phyloP scores from a whole-genome alignment of 2,329 filamentous ascomycete species.

The Drechslera avenae region DNA sequence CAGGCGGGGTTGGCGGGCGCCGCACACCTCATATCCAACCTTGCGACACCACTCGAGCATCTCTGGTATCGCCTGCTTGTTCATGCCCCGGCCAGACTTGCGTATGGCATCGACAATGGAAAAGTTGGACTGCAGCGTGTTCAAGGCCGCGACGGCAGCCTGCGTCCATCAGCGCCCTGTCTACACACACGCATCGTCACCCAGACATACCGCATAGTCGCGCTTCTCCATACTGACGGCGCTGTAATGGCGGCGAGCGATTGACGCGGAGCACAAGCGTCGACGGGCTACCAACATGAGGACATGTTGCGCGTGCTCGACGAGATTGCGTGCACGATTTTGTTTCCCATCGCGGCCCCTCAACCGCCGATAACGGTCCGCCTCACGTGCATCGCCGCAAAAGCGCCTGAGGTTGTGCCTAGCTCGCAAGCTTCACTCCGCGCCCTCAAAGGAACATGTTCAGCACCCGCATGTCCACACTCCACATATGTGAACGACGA shows the following conservation, averaged over 20 bases:
- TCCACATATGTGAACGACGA: background rate
- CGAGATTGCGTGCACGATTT: slow-evolving; percentile 14
- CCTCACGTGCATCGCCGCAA: background rate
- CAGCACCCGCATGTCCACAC: background rate
- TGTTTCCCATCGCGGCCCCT: slow-evolving; percentile 17
- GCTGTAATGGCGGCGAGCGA: slow-evolving; percentile 24
- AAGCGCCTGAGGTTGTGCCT: no score
- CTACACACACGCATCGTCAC: background rate
- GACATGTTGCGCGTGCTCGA: slow-evolving; percentile 28
- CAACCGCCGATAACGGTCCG: slow-evolving; percentile 34
- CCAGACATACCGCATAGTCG: slow-evolving; percentile 42
- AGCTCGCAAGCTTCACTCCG: background rate
- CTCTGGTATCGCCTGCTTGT: slow-evolving; percentile 77
- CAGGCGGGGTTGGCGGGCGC: slow-evolving; percentile 17
- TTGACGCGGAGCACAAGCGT: slow-evolving; percentile 20
- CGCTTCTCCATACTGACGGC: slow-evolving; percentile 37
- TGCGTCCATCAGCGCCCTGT: slow-evolving; percentile 42
- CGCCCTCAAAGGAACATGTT: background rate
- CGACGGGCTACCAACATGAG: slow-evolving; percentile 39
- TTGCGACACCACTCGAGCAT: slow-evolving; percentile 78
- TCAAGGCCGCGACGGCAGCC: slow-evolving; percentile 74
- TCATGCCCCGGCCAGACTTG: slow-evolving; percentile 74
- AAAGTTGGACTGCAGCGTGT: slow-evolving; percentile 79
- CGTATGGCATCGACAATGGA: slow-evolving; percentile 76
- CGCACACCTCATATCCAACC: slow-evolving; percentile 73